Percentiles rank a stretch among this genome's conserved stretches.
These are phyloP conservation scores for Mediolabrus comicus DNA, from an alignment of 108 stramenopile genomes.

Conservation along the genomic window DNA sequence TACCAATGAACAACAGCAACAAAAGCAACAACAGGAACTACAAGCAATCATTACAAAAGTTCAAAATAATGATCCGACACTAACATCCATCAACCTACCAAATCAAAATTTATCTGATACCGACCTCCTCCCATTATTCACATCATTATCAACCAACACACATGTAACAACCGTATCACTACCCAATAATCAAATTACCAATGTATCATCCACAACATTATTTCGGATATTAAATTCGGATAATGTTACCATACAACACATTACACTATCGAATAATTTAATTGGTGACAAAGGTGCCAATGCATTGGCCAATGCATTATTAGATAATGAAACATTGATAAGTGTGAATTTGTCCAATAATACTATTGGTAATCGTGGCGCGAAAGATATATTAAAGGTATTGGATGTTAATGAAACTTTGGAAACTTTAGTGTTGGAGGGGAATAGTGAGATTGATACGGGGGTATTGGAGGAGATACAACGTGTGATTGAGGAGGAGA, in stretches of 20 bases:
- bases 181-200: constrained; percentile 28
- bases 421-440: constrained; percentile 20
- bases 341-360: constrained; percentile 24
- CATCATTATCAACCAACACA: constrained; percentile 9
- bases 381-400: constrained; percentile 34
- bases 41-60: neutral
- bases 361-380: constrained; percentile 20
- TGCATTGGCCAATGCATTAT: constrained; percentile 27
- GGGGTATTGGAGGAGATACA: constrained; percentile 23
- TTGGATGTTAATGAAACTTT: constrained; percentile 26
- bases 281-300: constrained; percentile 28
- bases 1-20: no score
- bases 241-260: neutral
- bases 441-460: constrained; percentile 22
- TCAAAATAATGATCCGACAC: neutral
- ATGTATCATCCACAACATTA: neutral
- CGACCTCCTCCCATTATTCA: constrained; percentile 21
- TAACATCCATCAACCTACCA: constrained; percentile 11
- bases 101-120: constrained; percentile 12
- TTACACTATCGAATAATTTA: constrained; percentile 16
- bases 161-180: constrained; percentile 3
- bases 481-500: constrained; percentile 3
- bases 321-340: constrained; percentile 28
- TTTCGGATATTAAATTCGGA: neutral
- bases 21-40: no score